Conservation (phyloP, 2,329 filamentous ascomycete species). For the Albophoma yamanashiensis region DNA sequence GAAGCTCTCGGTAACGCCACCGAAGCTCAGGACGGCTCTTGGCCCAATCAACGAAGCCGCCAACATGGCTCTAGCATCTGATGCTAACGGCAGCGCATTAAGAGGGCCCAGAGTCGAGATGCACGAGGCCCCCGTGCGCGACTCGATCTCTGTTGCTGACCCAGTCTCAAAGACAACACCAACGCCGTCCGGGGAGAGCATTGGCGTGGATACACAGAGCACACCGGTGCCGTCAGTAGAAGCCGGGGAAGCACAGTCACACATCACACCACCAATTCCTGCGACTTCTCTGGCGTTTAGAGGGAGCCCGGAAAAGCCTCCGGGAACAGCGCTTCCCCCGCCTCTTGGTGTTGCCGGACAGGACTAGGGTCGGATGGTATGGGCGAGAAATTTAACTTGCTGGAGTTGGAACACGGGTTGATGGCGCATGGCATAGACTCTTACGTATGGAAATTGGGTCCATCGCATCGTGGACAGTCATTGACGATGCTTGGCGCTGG, state of each 20-base stretch:
- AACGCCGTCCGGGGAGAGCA: neutral
- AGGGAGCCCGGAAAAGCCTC: constrained; percentile 49
- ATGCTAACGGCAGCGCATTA: constrained; percentile 5
- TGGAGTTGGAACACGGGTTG: constrained; percentile 2
- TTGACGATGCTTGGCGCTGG: neutral
- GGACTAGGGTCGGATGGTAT: constrained; percentile 12
- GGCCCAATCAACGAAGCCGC: constrained; percentile 10
- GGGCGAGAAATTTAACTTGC: constrained; percentile 3
- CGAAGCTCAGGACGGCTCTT: constrained; percentile 22
- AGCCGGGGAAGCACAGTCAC: constrained; percentile 8
- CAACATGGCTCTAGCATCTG: constrained; percentile 12
- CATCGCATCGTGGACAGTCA: neutral
- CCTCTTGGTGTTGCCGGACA: constrained; percentile 19
- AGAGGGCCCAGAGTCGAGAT: constrained; percentile 12
- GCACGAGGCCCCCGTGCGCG: constrained; percentile 12
- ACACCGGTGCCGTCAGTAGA: constrained; percentile 6
- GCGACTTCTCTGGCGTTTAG: constrained; percentile 45
- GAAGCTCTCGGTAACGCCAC: constrained; percentile 50
- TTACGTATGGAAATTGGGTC: neutral
- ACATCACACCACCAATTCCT: constrained; percentile 20
- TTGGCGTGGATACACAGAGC: constrained; percentile 1
- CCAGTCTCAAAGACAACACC: neutral
- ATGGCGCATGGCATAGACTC: constrained; percentile 1
- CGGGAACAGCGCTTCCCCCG: constrained; percentile 17
- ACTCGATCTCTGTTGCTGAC: neutral